Conservation (phyloP, 805 yeast species). For the Danielozyma ontarioensis region DNA sequence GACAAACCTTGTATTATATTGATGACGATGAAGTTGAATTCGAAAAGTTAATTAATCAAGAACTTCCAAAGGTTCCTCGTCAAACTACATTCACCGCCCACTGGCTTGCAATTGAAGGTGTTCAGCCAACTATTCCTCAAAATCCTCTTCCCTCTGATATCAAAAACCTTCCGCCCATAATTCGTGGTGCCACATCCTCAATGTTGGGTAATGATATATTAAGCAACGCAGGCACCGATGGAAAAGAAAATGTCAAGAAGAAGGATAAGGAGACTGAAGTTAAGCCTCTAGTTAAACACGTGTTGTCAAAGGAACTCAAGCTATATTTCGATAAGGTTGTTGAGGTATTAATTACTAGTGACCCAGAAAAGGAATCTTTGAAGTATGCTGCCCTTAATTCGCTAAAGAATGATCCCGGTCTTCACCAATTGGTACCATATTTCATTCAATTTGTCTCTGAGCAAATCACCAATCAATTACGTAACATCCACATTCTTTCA, state of each 20-base stretch:
- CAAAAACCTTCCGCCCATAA: slow-evolving; percentile 66
- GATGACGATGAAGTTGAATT: slow-evolving; percentile 93
- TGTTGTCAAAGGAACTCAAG: slow-evolving; percentile 88
- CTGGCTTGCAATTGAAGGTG: slow-evolving; percentile 98
- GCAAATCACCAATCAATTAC: slow-evolving; percentile 82
- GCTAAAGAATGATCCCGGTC: slow-evolving; percentile 85
- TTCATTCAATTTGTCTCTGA: slow-evolving; percentile 95
- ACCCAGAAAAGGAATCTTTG: slow-evolving; percentile 51
- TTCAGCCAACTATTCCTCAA: slow-evolving; percentile 96
- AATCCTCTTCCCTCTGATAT: slow-evolving; percentile 85
- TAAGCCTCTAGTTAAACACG: slow-evolving; percentile 91
- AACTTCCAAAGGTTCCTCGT: slow-evolving; percentile 92
- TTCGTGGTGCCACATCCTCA: slow-evolving; percentile 73
- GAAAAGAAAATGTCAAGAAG: slow-evolving; percentile 16
- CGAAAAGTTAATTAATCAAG: slow-evolving; percentile 88
- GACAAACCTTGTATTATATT: slow-evolving; percentile 87
- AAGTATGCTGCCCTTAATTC: slow-evolving; percentile 80
- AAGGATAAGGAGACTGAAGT: slow-evolving; percentile 52
- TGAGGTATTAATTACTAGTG: slow-evolving; percentile 62
- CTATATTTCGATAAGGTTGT: slow-evolving; percentile 88
- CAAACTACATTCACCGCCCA: slow-evolving; percentile 89
- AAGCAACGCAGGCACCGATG: slow-evolving; percentile 14
- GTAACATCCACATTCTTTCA: slow-evolving; percentile 61
- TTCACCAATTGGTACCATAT: slow-evolving; percentile 95
- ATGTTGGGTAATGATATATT: slow-evolving; percentile 36